Evolutionary conservation across 495 filamentous ascomycete genomes (phyloP).

Genomic region (Penicillium samsonianum): DNA sequence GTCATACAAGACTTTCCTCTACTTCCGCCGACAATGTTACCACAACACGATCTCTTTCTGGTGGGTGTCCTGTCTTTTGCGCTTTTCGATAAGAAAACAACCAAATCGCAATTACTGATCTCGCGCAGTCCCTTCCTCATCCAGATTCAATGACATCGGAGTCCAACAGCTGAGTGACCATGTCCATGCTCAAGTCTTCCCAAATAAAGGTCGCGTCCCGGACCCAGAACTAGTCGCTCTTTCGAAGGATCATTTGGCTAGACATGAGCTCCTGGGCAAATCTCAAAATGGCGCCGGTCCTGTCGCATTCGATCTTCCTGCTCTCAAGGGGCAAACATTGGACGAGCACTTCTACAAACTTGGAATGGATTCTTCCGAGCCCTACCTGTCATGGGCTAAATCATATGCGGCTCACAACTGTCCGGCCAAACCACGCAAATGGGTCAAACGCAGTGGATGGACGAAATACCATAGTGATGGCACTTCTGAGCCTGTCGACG

Average conservation of each 20-base stretch:
- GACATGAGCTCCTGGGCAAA: constrained; percentile 89
- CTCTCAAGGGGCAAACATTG: constrained; percentile 73
- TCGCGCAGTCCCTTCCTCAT: constrained; percentile 52
- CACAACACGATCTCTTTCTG: constrained; percentile 33
- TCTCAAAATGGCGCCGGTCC: constrained; percentile 73
- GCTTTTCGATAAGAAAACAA: not conserved
- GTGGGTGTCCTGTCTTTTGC: constrained; percentile 25
- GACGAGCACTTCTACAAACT: constrained; percentile 96
- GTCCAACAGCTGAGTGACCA: constrained; percentile 87
- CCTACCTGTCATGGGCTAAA: constrained; percentile 77
- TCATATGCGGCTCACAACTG: constrained; percentile 64
- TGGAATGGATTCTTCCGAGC: constrained; percentile 83
- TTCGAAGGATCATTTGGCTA: constrained; percentile 77
- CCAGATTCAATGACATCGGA: constrained; percentile 86
- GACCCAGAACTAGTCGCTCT: constrained; percentile 72
- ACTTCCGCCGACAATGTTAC: constrained; percentile 28
- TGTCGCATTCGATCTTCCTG: constrained; percentile 82
- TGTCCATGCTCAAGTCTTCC: constrained; percentile 84
- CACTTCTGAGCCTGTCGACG: constrained; percentile 65
- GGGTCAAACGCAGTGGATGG: constrained; percentile 84
- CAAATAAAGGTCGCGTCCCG: constrained; percentile 54
- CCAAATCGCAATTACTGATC: constrained; percentile 25
- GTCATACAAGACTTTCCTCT: constrained; percentile 24
- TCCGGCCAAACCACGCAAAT: constrained; percentile 75
- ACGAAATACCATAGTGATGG: constrained; percentile 86